Evolutionary conservation across 148 eudicot species (phyloP), one percentile per base, ranked within the genome.

Genomic region (Beta vulgaris): DNA sequence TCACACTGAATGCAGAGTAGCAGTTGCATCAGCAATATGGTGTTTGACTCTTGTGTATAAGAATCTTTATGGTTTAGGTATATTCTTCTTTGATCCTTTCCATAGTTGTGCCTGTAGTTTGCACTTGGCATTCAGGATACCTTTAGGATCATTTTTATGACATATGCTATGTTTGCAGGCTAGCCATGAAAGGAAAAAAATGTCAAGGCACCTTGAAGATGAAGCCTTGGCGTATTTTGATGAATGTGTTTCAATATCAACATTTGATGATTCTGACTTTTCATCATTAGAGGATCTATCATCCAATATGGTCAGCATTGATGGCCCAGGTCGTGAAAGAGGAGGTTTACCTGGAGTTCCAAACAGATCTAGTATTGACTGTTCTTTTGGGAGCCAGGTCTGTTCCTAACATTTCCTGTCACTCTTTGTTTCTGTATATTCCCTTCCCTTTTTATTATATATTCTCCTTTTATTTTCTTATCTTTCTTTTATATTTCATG

Each of bases 211-310:
- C 66, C 91, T 96, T 62, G 90, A 88, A 69, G 97, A 92, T 80
- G 98, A 96, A 84, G 99, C 99, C 31, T 74, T 96, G 90, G 85
- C 97, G 49, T 96, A 88, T 83, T 96, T 96, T 75, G 99, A 96
- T 73, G 99, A 96, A 75, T 96, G 98, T 75, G 98, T 92, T 76
- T 96, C 98, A 78, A 87, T 96, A 81, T 96, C 99, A 73, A 96
- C 98, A 72, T 92, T 96, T 74, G 98, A 92, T 77, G 89, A 89
- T 69, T 96, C 99, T 36, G 99, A 96, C 82, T 91, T 92, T 82
- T 96, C 99, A 35, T 96, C 99, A 66, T 49, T 91, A 57, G 99
- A 96, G 84, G 98, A 92, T 75, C 88, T 87, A 77, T 82, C 88
- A 44, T 78, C 81, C 53, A 84, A 54, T 70, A 73, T 64, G 13